These are phyloP conservation scores for Fusarium falciforme DNA, from an alignment of 2,329 filamentous ascomycete species.

Conservation along the genomic window DNA sequence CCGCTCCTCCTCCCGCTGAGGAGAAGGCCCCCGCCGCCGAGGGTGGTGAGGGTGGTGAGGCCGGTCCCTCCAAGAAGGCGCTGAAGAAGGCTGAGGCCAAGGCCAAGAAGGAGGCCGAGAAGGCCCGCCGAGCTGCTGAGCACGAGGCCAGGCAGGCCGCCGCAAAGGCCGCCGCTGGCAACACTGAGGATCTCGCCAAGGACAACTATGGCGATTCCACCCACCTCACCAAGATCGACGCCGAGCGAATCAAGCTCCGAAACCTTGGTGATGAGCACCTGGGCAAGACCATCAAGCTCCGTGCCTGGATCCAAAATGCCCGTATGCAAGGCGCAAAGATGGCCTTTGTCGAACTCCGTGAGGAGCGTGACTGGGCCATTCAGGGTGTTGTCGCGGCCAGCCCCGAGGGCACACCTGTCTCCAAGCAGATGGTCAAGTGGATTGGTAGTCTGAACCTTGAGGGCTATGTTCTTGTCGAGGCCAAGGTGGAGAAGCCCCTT, in stretches of 20 bases:
- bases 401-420: constrained; percentile 73
- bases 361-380: constrained; percentile 79
- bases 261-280: constrained; percentile 72
- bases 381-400: constrained; percentile 82
- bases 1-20: constrained; percentile 31
- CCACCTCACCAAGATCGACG: constrained; percentile 67
- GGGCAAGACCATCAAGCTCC: constrained; percentile 78
- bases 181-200: constrained; percentile 75
- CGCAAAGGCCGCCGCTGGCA: constrained; percentile 72
- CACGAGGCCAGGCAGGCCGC: constrained; percentile 78
- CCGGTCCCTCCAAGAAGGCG: constrained; percentile 68
- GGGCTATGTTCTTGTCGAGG: constrained; percentile 85
- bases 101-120: constrained; percentile 88
- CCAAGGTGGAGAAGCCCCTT: constrained; percentile 80
- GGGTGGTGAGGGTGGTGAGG: constrained; percentile 33
- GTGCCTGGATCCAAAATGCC: constrained; percentile 87
- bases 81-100: constrained; percentile 87
- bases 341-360: constrained; percentile 86
- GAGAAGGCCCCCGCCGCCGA: constrained; percentile 27
- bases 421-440: constrained; percentile 96
- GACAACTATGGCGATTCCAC: constrained; percentile 84
- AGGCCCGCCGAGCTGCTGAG: constrained; percentile 78
- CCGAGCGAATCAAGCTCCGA: constrained; percentile 69
- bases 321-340: constrained; percentile 92
- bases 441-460: constrained; percentile 79